phyloP scores from a whole-genome alignment of 768 basidiomycete species.

The Xerocomellus intermedius region DNA sequence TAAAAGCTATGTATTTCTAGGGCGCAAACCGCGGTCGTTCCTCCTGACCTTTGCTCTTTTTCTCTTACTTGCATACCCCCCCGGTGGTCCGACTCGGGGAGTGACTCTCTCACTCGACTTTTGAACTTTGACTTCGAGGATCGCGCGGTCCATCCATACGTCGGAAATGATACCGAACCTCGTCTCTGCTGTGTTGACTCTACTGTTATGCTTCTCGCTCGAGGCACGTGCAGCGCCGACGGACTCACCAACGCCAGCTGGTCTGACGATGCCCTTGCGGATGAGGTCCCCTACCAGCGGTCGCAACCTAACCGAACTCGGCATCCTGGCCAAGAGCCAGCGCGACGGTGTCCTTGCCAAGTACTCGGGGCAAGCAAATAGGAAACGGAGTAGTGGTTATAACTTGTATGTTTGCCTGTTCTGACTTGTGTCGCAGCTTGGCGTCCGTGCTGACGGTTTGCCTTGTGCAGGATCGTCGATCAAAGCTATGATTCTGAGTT shows the following conservation, averaged over 20 bases:
- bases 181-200: conserved; percentile 5
- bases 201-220: conserved; percentile 14
- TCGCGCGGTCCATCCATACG: background rate
- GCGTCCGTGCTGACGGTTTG: background rate
- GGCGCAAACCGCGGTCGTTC: background rate
- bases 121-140: background rate
- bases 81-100: background rate
- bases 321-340: conserved; percentile 42
- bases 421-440: background rate
- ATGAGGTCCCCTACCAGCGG: conserved; percentile 10
- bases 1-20: conserved; percentile 4
- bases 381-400: conserved; percentile 47
- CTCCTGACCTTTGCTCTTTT: background rate
- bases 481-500: conserved; percentile 67
- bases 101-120: background rate
- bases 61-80: background rate
- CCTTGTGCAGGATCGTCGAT: conserved; percentile 51
- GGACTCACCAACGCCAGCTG: conserved; percentile 1
- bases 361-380: conserved; percentile 38
- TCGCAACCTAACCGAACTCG: conserved; percentile 8
- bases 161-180: conserved; percentile 16
- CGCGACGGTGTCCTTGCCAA: conserved; percentile 42
- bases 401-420: conserved; percentile 43
- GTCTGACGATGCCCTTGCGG: conserved; percentile 22
- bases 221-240: conserved; percentile 16